These are phyloP conservation scores for Zizania palustris DNA, from an alignment of 202 grass and related monocot species.

Conservation along the genomic window DNA sequence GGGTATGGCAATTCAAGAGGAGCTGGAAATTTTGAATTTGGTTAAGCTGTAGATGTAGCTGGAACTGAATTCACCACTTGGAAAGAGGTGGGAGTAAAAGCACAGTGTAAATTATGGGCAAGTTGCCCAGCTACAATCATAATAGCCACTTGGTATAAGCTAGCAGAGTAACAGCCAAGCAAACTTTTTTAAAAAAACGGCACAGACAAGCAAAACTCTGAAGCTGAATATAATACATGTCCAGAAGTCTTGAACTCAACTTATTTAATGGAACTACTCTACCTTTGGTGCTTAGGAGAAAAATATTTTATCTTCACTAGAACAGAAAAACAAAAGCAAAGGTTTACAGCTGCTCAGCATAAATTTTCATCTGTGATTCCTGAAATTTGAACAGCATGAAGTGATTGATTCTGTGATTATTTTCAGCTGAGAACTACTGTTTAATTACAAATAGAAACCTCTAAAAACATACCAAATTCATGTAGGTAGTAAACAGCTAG, in stretches of 20 bases:
- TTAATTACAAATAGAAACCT: neutral
- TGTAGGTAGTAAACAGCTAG: neutral
- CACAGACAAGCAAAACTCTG: neutral
- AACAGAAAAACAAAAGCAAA: neutral
- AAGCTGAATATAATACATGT: neutral
- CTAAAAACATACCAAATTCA: neutral
- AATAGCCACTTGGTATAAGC: neutral
- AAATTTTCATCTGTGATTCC: neutral
- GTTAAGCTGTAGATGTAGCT: slow-evolving; percentile 6
- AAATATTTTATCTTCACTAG: neutral
- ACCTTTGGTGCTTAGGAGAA: neutral
- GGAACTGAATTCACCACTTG: neutral
- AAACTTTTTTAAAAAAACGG: too few relatives aligned
- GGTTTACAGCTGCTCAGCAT: neutral
- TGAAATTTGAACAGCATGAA: neutral
- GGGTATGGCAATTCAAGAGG: neutral
- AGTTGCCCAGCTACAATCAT: slow-evolving; percentile 29
- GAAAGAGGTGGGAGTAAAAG: slow-evolving; percentile 6
- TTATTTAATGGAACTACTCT: neutral
- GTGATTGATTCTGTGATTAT: neutral
- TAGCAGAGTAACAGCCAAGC: slow-evolving; percentile 15
- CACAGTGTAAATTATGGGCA: slow-evolving; percentile 6
- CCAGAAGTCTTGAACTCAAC: neutral
- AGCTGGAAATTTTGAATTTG: neutral
- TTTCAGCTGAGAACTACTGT: neutral